Evolutionary conservation across 306 rosid genomes (phyloP).

Genomic region (Sechiopsis laciniata): DNA sequence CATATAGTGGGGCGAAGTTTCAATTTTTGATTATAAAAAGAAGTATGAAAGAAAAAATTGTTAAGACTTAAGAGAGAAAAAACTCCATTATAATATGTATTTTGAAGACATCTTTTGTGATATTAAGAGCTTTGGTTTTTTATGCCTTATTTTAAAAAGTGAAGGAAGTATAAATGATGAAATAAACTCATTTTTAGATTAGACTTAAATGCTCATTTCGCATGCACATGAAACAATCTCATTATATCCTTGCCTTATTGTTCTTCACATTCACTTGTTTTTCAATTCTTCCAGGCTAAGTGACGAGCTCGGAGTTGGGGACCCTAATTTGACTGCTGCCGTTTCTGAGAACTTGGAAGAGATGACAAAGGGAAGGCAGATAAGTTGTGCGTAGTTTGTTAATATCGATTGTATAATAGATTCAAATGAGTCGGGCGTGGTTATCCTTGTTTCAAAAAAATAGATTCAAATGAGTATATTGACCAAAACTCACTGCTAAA

Average conservation of each 20-base stretch:
- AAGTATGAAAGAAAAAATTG: neutral
- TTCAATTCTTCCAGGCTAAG: constrained; percentile 52
- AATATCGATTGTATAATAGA: constrained; percentile 2
- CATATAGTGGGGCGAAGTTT: too few species aligned
- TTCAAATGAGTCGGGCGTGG: constrained; percentile 9
- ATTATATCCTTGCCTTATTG: neutral
- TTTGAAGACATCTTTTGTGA: too few species aligned
- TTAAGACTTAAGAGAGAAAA: too few species aligned
- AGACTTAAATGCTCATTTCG: constrained; percentile 8
- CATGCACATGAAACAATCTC: constrained; percentile 3
- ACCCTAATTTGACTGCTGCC: constrained; percentile 80
- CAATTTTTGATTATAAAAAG: too few species aligned
- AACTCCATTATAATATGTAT: too few species aligned
- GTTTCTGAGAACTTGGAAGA: constrained; percentile 88
- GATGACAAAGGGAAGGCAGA: constrained; percentile 67
- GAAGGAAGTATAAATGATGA: neutral
- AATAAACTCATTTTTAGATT: neutral
- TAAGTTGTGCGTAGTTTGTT: constrained; percentile 56
- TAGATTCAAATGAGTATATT: constrained; percentile 14
- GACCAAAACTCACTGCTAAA: neutral
- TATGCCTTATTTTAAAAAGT: neutral
- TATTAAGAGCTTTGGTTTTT: neutral
- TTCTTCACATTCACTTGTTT: constrained; percentile 13
- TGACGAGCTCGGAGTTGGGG: constrained; percentile 75
- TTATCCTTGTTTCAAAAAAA: too few species aligned